Evolutionary conservation across 352 stramenopile species (phyloP).

Genomic region (Phytophthora chlamydospora): DNA sequence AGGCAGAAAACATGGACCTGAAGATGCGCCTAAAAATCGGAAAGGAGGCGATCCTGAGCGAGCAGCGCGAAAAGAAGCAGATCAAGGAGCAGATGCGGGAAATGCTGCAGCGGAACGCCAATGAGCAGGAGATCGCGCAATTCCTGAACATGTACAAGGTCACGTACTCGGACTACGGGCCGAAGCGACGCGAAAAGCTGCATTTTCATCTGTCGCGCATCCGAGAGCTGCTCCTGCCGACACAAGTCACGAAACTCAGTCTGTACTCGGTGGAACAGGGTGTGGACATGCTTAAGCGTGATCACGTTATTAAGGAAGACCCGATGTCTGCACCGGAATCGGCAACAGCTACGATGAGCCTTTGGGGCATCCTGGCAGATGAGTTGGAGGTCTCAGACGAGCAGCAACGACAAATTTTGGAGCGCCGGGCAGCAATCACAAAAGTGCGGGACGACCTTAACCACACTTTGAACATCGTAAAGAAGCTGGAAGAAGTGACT

Average conservation of each 20-base stretch:
- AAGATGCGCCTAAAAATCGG: conserved; percentile 86
- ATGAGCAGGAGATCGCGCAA: conserved; percentile 73
- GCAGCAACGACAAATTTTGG: conserved; percentile 72
- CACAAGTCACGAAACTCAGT: conserved; percentile 80
- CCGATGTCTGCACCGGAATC: conserved; percentile 56
- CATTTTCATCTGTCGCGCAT: conserved; percentile 77
- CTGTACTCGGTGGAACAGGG: conserved; percentile 81
- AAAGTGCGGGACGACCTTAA: conserved; percentile 73
- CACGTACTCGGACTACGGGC: conserved; percentile 83
- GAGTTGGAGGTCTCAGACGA: conserved; percentile 71
- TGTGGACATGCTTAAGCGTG: conserved; percentile 59
- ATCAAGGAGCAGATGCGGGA: conserved; percentile 85
- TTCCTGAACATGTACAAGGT: conserved; percentile 88
- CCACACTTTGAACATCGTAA: conserved; percentile 71
- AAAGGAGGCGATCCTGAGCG: conserved; percentile 74
- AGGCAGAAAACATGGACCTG: conserved; percentile 80
- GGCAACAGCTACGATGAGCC: conserved; percentile 59
- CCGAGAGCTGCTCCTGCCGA: conserved; percentile 73
- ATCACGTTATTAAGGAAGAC: conserved; percentile 68
- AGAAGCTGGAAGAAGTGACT: conserved; percentile 72
- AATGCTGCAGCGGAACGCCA: conserved; percentile 72
- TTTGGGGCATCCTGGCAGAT: conserved; percentile 76
- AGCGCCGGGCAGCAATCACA: conserved; percentile 63
- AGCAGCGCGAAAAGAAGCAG: conserved; percentile 77
- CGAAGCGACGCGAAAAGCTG: conserved; percentile 73